Evolutionary conservation across 192 early-diverging fungal genomes (phyloP), one percentile per base, ranked within the genome.

Genomic region (Kappamyces sp.): DNA sequence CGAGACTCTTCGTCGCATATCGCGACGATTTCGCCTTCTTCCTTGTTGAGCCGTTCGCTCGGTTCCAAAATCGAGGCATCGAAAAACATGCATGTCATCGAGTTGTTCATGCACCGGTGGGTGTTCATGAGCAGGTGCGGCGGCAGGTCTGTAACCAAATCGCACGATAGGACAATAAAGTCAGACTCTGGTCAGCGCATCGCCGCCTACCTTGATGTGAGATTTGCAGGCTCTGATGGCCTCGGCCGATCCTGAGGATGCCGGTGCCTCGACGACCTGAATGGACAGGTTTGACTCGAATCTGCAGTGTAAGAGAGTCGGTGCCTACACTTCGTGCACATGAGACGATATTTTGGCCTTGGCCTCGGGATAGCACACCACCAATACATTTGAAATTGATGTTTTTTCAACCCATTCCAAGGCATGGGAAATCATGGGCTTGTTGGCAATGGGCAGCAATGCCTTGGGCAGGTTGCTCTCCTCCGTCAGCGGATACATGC

Each of bases 391-490:
- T 80, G 72, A 62, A 61, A 41, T 51, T 60, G 46, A 94, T 82
- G 52, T 85, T 85, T 9, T 74, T 66, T 97, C 93, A 2, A 99
- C 78, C 94, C 97, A 98, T 55, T 94, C 83, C 44, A 99, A 74
- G 23, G 86, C 84, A 66, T 99, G 93, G 64, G 86, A 84, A 62
- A 99, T 83, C 85, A 98, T 91, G 51, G 97, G 97, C 66, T 88
- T 87, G 67, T 95, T 95, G 1, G 87, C 93, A 40, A 98, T 74
- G 2, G 97, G 97, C 38, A 99, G 77, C 43, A 95, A 78, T 2
- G 93, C 93, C 70, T 99, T 97, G 47, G 97, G 93, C 63, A 87
- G 68, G 67, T 84, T 89, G 46, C 84, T 80, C 48, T 86, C 87
- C 55, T 91, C 87, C 4, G 86, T 82, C 64, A 97, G 49, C 5